Percentiles rank a stretch among this genome's conserved stretches.
These are phyloP conservation scores for Eremothecium coryli DNA, from an alignment of 1,139 yeast genomes.

Conservation along the genomic window DNA sequence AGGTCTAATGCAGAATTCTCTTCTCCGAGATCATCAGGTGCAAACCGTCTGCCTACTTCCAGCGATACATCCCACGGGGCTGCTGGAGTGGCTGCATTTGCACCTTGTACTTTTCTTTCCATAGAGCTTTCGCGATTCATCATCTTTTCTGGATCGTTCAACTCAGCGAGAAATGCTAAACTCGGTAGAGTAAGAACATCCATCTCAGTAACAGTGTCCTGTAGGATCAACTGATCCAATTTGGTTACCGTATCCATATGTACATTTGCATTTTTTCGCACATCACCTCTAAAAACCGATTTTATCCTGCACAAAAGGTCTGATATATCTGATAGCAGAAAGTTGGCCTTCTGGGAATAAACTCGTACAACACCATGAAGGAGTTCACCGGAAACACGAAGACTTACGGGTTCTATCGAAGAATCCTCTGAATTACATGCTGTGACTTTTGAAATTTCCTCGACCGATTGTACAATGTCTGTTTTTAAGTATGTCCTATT, in stretches of 20 bases:
- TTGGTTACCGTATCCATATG: slow-evolving; percentile 46
- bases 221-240: slow-evolving; percentile 50
- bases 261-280: slow-evolving; percentile 30
- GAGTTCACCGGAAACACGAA: slow-evolving; percentile 81
- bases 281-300: slow-evolving; percentile 52
- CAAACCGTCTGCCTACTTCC: slow-evolving; percentile 28
- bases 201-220: slow-evolving; percentile 70
- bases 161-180: slow-evolving; percentile 37
- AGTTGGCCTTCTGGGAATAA: slow-evolving; percentile 78
- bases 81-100: slow-evolving; percentile 8
- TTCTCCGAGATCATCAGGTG: slow-evolving; percentile 30
- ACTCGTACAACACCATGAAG: slow-evolving; percentile 83
- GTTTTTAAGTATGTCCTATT: slow-evolving; percentile 69
- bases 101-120: slow-evolving; percentile 28
- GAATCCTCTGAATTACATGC: slow-evolving; percentile 18
- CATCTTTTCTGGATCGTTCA: slow-evolving; percentile 13
- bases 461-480: slow-evolving; percentile 59
- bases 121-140: slow-evolving; percentile 17
- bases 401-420: slow-evolving; percentile 48
- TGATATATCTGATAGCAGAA: slow-evolving; percentile 73
- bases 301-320: slow-evolving; percentile 69
- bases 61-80: slow-evolving; percentile 28
- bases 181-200: slow-evolving; percentile 64
- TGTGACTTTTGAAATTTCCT: slow-evolving; percentile 39
- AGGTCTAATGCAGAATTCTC: slow-evolving; percentile 26